These are phyloP conservation scores for Cajanus cajan DNA, from an alignment of 306 rosid genomes.

Conservation along the genomic window DNA sequence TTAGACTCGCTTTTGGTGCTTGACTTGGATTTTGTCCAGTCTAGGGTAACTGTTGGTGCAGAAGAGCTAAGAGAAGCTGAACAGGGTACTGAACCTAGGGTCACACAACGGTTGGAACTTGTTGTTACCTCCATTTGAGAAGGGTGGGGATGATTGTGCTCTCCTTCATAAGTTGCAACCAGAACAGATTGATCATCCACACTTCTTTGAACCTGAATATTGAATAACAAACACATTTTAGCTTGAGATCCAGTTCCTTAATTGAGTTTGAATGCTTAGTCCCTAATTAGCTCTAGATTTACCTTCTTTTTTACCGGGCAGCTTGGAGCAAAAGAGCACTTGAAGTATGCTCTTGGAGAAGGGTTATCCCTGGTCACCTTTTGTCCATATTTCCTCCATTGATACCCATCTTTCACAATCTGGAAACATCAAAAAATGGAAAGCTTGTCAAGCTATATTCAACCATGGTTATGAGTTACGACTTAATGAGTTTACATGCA, in stretches of 20 bases:
- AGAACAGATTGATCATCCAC: conserved; percentile 80
- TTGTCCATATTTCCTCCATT: conserved; percentile 98
- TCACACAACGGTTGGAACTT: conserved; percentile 42
- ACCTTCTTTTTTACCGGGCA: conserved; percentile 98
- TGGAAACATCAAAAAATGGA: conserved; percentile 27
- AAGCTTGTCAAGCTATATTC: conserved; percentile 21
- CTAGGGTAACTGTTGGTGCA: conserved; percentile 52
- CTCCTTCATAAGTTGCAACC: conserved; percentile 97
- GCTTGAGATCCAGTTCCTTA: not conserved
- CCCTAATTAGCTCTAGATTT: not conserved
- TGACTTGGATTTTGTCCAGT: conserved; percentile 58
- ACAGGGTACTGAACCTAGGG: conserved; percentile 39
- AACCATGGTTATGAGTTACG: not conserved
- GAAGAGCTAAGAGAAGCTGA: conserved; percentile 46
- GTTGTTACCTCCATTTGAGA: conserved; percentile 57
- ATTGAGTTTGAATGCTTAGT: not conserved
- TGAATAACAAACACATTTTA: conserved; percentile 26
- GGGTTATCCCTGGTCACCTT: conserved; percentile 99
- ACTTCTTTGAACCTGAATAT: conserved; percentile 85
- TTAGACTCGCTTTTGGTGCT: conserved; percentile 38
- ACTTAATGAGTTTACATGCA: not conserved
- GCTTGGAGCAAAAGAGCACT: conserved; percentile 93
- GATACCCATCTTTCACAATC: conserved; percentile 97
- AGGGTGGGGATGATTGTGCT: conserved; percentile 83
- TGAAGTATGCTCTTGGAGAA: conserved; percentile 95